Conservation (phyloP, 768 basidiomycete genomes). For the Hebeloma cylindrosporum region DNA sequence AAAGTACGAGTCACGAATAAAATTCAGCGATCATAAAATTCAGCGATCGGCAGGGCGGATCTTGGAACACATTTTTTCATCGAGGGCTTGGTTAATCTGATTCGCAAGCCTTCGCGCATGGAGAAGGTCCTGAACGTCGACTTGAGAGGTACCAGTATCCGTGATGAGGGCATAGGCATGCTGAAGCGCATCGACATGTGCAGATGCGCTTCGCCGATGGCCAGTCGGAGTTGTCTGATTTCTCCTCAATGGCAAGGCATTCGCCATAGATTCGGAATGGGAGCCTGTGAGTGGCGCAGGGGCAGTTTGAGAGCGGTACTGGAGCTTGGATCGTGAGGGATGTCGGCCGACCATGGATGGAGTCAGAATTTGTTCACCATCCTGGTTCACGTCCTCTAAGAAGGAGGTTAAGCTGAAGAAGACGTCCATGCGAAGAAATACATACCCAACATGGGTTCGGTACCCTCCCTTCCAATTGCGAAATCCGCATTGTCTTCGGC, state of each 20-base stretch:
- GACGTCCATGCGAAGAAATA: background rate
- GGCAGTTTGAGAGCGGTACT: conserved; percentile 24
- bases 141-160: conserved; percentile 43
- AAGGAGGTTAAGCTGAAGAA: background rate
- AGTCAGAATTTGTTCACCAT: conserved; percentile 15
- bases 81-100: conserved; percentile 45
- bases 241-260: conserved; percentile 34
- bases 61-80: conserved; percentile 44
- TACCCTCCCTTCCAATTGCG: background rate
- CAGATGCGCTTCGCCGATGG: conserved; percentile 27
- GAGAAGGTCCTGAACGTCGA: conserved; percentile 48
- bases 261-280: conserved; percentile 10
- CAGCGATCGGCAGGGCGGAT: no score
- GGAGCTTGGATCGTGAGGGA: conserved; percentile 12
- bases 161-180: conserved; percentile 43
- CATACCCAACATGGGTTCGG: conserved; percentile 1
- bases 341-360: conserved; percentile 19
- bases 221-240: conserved; percentile 30
- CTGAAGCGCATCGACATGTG: conserved; percentile 43
- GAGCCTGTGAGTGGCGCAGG: conserved; percentile 13
- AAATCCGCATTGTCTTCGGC: no score
- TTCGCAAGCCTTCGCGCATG: conserved; percentile 46
- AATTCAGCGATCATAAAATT: no score
- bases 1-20: no score
- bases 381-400: conserved; percentile 6